Evolutionary conservation across 1,139 yeast species (phyloP), one percentile per base, ranked within the genome.

Genomic region (Protomyces lactucae-debilis): DNA sequence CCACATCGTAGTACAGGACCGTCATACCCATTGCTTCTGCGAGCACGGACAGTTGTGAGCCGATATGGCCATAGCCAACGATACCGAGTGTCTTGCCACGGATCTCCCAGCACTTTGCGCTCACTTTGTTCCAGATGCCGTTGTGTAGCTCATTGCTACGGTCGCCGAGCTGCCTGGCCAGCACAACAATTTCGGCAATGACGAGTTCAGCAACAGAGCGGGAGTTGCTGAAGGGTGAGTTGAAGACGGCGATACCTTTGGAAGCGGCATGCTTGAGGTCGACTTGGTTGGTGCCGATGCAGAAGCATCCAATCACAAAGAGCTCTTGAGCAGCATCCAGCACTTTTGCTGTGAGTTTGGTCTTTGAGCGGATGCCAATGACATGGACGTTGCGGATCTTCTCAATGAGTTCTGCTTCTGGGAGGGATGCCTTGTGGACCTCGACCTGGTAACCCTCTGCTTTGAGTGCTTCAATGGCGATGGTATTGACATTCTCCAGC

Each of bases 21-120:
- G 88, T 88, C 97, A 93, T 88, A 79, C 99, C 99, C 86, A 93
- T 86, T 55, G 97, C 85, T 81, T 93, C 99, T 57, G 99, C 98
- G 71, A 93, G 81, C 25, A 93, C 99, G 6, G 97, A 88, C 75
- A 93, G 85, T 79, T 93, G 99, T 55, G 98, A 81, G 72, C 99
- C 99, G 78, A 93, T 95, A 76, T 93, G 99, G 71, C 99, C 99
- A 74, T 95, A 93, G 70, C 99, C 99, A 43, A 93, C 82, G 73
- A 93, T 93, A 69, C 99, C 99, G 71, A 93, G 82, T 64, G 99
- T 93, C 79, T 93, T 93, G 71, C 99, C 99, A 79, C 99, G 88
- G 72, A 95, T 92, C 80, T 93, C 99, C 99, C 99, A 93, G 80
- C 99, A 93, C 77, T 85, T 91, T 71, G 91, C 82, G 73, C 90